Evolutionary conservation across 2,329 filamentous ascomycete species (phyloP).

Genomic region (Scolecobasidium constrictum): DNA sequence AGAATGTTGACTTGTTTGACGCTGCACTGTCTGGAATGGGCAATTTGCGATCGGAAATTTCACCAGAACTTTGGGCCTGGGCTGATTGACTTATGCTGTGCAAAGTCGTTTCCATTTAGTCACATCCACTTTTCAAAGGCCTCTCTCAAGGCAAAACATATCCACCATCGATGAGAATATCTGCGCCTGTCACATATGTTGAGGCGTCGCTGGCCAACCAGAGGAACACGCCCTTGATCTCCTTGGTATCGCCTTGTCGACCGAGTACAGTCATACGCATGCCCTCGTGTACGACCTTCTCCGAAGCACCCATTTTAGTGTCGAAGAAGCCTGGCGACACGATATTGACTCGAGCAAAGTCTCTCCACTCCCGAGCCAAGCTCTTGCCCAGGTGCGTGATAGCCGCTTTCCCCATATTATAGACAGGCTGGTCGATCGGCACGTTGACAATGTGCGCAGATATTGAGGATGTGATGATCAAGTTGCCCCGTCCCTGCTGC

Average conservation of each 20-base stretch:
- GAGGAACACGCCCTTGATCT: constrained; percentile 49
- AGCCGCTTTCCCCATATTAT: constrained; percentile 48
- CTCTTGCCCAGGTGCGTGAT: constrained; percentile 53
- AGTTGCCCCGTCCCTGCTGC: constrained; percentile 39
- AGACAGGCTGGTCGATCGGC: constrained; percentile 51
- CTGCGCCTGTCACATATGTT: constrained; percentile 40
- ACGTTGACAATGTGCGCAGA: constrained; percentile 78
- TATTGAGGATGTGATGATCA: constrained; percentile 61
- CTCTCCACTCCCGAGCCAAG: constrained; percentile 58
- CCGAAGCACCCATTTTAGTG: not conserved
- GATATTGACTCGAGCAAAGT: constrained; percentile 38
- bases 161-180: constrained; percentile 40
- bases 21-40: too few relatives aligned
- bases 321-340: not conserved
- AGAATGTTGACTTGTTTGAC: too few relatives aligned
- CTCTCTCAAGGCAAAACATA: too few relatives aligned
- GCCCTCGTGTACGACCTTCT: too few relatives aligned
- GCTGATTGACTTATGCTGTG: too few relatives aligned
- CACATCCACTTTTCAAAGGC: too few relatives aligned
- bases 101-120: too few relatives aligned
- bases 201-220: constrained; percentile 42
- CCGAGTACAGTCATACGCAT: too few relatives aligned
- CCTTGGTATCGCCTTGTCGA: not conserved
- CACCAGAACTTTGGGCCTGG: too few relatives aligned
- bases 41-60: too few relatives aligned